Base-by-base conservation (phyloP, 1,139 yeast genomes). In the Hemisphaericaspora lyxosophila region DNA sequence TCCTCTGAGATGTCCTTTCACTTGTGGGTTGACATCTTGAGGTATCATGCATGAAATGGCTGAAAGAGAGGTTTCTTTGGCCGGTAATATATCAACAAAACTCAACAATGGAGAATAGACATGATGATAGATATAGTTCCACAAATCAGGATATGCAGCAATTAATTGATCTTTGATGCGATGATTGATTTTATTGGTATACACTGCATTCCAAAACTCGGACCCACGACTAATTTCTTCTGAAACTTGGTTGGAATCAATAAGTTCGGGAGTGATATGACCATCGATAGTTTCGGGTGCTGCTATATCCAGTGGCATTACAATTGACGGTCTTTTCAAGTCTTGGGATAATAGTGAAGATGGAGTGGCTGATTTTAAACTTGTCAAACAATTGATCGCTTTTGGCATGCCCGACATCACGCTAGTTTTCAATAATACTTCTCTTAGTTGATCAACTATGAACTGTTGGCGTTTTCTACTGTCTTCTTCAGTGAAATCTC, bases 1-100 rank as follows among this genome's bases (percentile, higher is more conserved):
- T 0, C 97, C 97, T 53, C 75, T 77, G 44, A 88, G 69, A 55
- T 89, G 97, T 0, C 97, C 97, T 60, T 87, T 86, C 47, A 89
- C 68, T 54, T 88, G 96, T 0, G 96, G 95, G 49, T 85, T 85
- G 12, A 89, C 96, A 57, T 89, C 95, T 55, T 87, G 96, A 0
- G 97, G 96, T 7, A 89, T 81, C 51, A 90, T 70, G 44, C 90
- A 75, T 1, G 95, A 84, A 22, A 89, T 77, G 4, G 89, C 79
- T 31, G 86, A 82, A 48, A 87, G 58, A 27, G 92, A 80, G 0
- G 96, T 84, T 45, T 88, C 95, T 44, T 69, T 73, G 2, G 85
- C 80, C 7, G 72, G 59, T 31, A 89, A 64, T 3, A 87, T 70
- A 4, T 73, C 82, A 9, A 81, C 75, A 55, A 62, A 85, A 23